Base-by-base conservation (phyloP, 169 alveolate species). In the Plasmodium coatneyi region DNA sequence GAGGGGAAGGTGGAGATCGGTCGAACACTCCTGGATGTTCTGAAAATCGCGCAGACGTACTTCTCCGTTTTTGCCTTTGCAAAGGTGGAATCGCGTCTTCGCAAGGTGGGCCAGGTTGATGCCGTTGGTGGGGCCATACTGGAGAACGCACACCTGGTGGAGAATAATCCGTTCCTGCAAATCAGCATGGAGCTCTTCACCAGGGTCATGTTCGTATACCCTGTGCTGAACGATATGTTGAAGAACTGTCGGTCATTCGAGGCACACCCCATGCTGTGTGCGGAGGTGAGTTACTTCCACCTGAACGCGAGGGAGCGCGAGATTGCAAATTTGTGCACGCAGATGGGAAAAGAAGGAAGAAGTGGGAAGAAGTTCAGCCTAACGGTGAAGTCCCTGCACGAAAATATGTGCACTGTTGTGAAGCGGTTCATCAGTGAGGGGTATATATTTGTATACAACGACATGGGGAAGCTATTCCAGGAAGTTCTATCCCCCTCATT, bases 281-380 rank as follows among this genome's bases (percentile, higher is more conserved):
- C 79, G 0, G 90, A 89, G n/a, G 82, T 78, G 10, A 89, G 71
- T 60, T 89, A 89, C 71, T 89, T 89, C 81, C 82, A 89, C 30
- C 5, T 89, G 71, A 60, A 34, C 10, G 76, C 0, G 34, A 22
- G 71, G 28, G 94, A 66, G 32, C 80, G 78, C 30, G 94, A 56
- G 10, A 5, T 79, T 1, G 80, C 52, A 1, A 19, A 5, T n/a
- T 0, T 28, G 34, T 86, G 43, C 43, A 6, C 19, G 3, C 19
- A 2, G 6, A n/a, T n/a, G 22, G 25, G 80, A 5, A 76, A 10
- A 12, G 46, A 34, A n/a, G 36, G 66, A 5, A 6, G 14, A 25
- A n/a, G 54, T 2, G 6, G 14, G 1, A 84, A 46, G 56, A 84
- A 49, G 78, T 72, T 10, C 28, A 32, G 34, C 12, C 16, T 30